Base-by-base conservation (phyloP, 441 rosid species). In the Jatropha multifida region DNA sequence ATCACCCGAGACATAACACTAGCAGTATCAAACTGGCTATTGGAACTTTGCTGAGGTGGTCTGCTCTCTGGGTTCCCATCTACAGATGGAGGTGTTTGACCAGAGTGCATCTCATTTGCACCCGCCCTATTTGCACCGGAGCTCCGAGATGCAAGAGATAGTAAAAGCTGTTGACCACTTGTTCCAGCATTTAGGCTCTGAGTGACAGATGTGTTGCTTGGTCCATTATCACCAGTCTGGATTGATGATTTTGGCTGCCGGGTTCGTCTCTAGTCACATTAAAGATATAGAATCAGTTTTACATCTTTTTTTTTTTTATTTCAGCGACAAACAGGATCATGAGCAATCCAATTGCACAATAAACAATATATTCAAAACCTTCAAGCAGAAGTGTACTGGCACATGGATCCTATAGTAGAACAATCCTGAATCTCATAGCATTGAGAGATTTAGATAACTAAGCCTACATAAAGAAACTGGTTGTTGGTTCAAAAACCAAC, bases 1-100 rank as follows among this genome's bases (percentile, higher is more conserved):
- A 92, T 71, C 79, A 88, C 91, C 78, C 91, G 90, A 77, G 98
- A 87, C 93, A 91, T 76, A 51, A 82, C 88, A 77, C 80, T 81
- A 9, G 88, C 86, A 58, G 86, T 73, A 83, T 89, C 92, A 64
- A 87, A 41, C 72, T 74, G 90, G 65, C 82, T 73, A 74, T 77
- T 85, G 65, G 87, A 74, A 67, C 69, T 80, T 74, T 71, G 84
- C 74, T 54, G 83, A 42, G 71, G 20, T 4, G 75, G 73, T 55
- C 73, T 68, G 64, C 66, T 66, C 62, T 80, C 85, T 10, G 9
- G 42, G 27, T 20, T 51, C 60, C 66, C 79, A 48, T 73, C 77
- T 40, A 52, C 74, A 20, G 65, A 26, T 70, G 73, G 69, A 65
- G 76, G 72, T 64, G 55, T 23, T 56, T 67, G 78, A 65, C 82